phyloP scores from a whole-genome alignment of 306 rosid species.

The Inga laurina region DNA sequence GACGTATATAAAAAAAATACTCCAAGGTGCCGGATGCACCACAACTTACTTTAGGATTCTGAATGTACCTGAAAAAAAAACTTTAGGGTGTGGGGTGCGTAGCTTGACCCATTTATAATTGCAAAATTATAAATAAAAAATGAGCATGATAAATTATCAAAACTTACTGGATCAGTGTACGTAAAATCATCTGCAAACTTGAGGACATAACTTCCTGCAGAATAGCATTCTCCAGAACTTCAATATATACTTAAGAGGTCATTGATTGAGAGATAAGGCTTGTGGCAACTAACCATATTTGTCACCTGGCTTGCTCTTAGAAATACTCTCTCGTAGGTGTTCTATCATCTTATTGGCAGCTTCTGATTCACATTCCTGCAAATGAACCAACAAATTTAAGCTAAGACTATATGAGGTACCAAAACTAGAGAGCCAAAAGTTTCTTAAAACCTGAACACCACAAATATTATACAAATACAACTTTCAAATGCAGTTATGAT shows the following conservation, averaged over 20 bases:
- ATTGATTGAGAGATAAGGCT: conserved; percentile 21
- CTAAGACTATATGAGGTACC: background rate
- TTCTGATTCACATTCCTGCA: conserved; percentile 92
- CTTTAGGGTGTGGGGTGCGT: too few relatives aligned
- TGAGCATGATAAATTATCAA: conserved; percentile 13
- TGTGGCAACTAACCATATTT: conserved; percentile 65
- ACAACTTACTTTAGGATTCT: too few relatives aligned
- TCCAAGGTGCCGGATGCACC: too few relatives aligned
- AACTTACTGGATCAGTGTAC: conserved; percentile 88
- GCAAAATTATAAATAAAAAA: conserved; percentile 8
- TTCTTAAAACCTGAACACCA: background rate
- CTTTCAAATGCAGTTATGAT: conserved; percentile 17
- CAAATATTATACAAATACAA: conserved; percentile 12
- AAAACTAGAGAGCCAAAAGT: conserved; percentile 13
- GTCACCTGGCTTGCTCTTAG: conserved; percentile 80
- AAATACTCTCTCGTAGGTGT: conserved; percentile 62
- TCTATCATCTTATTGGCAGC: conserved; percentile 86
- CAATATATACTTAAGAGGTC: background rate
- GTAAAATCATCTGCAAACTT: conserved; percentile 88
- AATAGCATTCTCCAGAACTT: conserved; percentile 28
- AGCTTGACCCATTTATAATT: background rate
- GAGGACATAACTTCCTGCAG: conserved; percentile 77
- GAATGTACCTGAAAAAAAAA: too few relatives aligned
- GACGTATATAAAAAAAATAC: too few relatives aligned
- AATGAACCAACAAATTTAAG: conserved; percentile 24